These are phyloP conservation scores for Ramularia endophylla DNA, from an alignment of 2,329 filamentous ascomycete species.

Conservation along the genomic window DNA sequence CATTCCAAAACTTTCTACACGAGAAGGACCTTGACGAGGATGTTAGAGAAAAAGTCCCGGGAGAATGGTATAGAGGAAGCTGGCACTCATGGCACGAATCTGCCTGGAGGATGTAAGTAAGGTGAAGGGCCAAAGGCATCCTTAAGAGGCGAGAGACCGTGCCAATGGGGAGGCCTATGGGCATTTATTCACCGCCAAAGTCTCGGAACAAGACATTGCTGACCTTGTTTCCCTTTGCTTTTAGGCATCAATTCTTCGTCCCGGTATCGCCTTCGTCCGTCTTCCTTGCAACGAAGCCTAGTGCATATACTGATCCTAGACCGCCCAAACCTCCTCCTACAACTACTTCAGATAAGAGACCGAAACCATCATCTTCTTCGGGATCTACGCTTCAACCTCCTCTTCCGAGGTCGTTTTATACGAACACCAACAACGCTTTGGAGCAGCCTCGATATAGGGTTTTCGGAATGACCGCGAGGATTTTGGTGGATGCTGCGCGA, in stretches of 20 bases:
- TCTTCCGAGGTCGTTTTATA: conserved; percentile 25
- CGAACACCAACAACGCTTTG: conserved; percentile 22
- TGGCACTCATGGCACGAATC: conserved; percentile 76
- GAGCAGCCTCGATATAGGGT: conserved; percentile 59
- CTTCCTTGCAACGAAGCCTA: conserved; percentile 25
- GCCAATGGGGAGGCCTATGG: too few species aligned
- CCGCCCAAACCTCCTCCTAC: conserved; percentile 5
- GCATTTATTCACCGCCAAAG: too few species aligned
- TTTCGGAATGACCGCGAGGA: conserved; percentile 91
- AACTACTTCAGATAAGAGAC: conserved; percentile 5
- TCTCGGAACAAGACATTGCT: too few species aligned
- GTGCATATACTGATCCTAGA: conserved; percentile 16
- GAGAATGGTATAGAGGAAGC: conserved; percentile 75
- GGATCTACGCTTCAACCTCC: conserved; percentile 23
- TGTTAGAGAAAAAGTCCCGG: conserved; percentile 33
- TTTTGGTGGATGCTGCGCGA: conserved; percentile 80
- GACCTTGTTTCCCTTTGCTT: too few species aligned
- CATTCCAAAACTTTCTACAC: conserved; percentile 75
- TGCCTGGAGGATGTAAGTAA: conserved; percentile 76
- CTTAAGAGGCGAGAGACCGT: too few species aligned
- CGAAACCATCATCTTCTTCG: conserved; percentile 12
- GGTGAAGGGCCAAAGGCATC: too few species aligned
- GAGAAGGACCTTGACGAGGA: conserved; percentile 49
- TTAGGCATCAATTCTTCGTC: conserved; percentile 90
- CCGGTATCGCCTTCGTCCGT: conserved; percentile 68